Base-by-base conservation (phyloP, 2,329 filamentous ascomycete genomes). In the Diaporthe capsici region DNA sequence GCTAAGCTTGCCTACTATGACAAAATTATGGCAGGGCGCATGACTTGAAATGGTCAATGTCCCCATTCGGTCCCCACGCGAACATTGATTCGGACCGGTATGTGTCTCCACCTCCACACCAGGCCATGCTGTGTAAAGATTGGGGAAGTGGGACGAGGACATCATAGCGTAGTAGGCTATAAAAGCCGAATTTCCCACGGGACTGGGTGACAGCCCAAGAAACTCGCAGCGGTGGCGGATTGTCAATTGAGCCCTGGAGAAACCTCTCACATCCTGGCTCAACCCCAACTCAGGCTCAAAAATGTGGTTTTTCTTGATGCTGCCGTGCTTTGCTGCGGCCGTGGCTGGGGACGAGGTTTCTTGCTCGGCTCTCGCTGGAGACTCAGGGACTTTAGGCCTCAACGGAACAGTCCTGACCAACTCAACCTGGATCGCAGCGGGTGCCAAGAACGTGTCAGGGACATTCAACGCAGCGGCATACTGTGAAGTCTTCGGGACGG, bases 41-140 rank as follows among this genome's bases (percentile, higher is more conserved):
- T 61, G 57, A 72, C 71, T 42, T 63, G 20, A 20, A 39, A 51
- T 37, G 42, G 17, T 31, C 13, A 37, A 25, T 34, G 34, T 72
- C 70, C 28, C 70, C 70, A 72, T 60, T 60, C 37, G 25, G 42
- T 25, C 57, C 44, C 70, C 70, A 72, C 57, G 55, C 55, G 70
- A 61, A 6, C 15, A 5, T 28, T 72, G 34, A 61, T 70, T 70
- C 65, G 65, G 65, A 25, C 70, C 70, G 49, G 51, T 39, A 28
- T n/a, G 71, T n/a, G 57, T 72, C 58, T 53, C 71, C 71, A 61
- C 71, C 71, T 63, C 44, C 57, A 63, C 57, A 60, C 34, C 44
- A 53, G 20, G 22, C n/a, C 42, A 2, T 20, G 31, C 15, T 20
- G 28, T 34, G 31, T 37, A 42, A 53, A 39, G 25, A 55, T 70